phyloP scores from a whole-genome alignment of 805 yeast species.

The Grigorovia transvaalensis region DNA sequence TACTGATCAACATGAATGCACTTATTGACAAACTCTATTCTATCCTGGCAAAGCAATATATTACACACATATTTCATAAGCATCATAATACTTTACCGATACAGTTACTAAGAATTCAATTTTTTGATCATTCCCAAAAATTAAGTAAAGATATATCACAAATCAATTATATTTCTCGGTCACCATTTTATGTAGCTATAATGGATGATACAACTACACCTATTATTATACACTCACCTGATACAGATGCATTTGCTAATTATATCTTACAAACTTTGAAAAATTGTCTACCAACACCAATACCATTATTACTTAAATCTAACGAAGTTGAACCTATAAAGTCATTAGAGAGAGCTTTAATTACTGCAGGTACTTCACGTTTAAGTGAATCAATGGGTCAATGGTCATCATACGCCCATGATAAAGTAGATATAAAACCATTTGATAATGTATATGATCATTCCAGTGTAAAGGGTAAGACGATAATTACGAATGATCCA shows the following conservation, averaged over 20 bases:
- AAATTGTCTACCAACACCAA: constrained; percentile 33
- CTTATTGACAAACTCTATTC: constrained; percentile 40
- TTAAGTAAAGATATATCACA: background rate
- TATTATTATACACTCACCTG: constrained; percentile 46
- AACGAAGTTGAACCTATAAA: constrained; percentile 31
- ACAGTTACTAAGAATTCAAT: constrained; percentile 53
- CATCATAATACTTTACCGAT: constrained; percentile 55
- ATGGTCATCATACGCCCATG: constrained; percentile 68
- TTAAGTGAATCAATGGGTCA: constrained; percentile 53
- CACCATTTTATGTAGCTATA: constrained; percentile 55
- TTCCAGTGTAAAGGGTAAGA: constrained; percentile 24
- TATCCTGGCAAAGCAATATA: constrained; percentile 41
- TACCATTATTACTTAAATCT: constrained; percentile 33
- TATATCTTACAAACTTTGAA: constrained; percentile 48
- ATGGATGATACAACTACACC: constrained; percentile 50
- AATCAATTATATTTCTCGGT: constrained; percentile 29
- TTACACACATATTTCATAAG: constrained; percentile 54
- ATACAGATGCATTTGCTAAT: constrained; percentile 37
- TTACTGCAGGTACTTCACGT: constrained; percentile 52
- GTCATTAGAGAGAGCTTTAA: constrained; percentile 46
- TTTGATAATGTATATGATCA: constrained; percentile 39
- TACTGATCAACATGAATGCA: background rate
- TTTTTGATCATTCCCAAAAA: constrained; percentile 39
- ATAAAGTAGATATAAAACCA: constrained; percentile 55
- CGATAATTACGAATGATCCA: background rate